Evolutionary conservation across 1,284 basidiomycete species (phyloP).

Genomic region (Ceratobasidium theobromae): DNA sequence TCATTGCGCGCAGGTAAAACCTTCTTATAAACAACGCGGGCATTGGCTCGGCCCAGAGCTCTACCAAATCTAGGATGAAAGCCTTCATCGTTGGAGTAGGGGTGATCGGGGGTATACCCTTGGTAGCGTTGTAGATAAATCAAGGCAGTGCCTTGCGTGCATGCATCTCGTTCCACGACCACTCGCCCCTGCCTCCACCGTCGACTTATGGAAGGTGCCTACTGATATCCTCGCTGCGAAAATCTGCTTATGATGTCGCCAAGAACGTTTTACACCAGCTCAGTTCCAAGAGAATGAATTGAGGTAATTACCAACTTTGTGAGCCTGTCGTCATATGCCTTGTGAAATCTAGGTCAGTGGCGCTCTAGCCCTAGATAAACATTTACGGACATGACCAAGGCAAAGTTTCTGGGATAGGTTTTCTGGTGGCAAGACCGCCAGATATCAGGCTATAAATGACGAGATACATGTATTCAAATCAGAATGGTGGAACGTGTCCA

Average conservation of each 20-base stretch:
- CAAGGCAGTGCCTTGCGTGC: slow-evolving; percentile 91
- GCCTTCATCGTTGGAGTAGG: slow-evolving; percentile 77
- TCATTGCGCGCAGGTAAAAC: slow-evolving; percentile 60
- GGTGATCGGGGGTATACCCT: slow-evolving; percentile 36
- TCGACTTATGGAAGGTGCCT: slow-evolving; percentile 38
- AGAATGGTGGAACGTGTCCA: too few species aligned
- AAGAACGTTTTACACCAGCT: slow-evolving; percentile 85
- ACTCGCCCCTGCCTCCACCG: slow-evolving; percentile 57
- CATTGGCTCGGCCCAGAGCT: slow-evolving; percentile 46
- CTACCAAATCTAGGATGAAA: slow-evolving; percentile 58
- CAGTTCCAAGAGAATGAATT: slow-evolving; percentile 61
- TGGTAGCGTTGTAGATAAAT: slow-evolving; percentile 40
- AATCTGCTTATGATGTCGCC: slow-evolving; percentile 82
- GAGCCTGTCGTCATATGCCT: slow-evolving; percentile 56
- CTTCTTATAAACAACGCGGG: slow-evolving; percentile 85
- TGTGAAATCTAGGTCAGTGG: background rate
- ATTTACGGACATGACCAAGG: slow-evolving; percentile 66
- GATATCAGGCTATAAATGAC: too few species aligned
- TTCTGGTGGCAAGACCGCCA: too few species aligned
- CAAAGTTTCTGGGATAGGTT: slow-evolving; percentile 58
- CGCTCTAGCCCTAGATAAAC: slow-evolving; percentile 78
- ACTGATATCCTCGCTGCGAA: slow-evolving; percentile 51
- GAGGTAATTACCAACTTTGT: slow-evolving; percentile 83
- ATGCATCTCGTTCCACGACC: too few species aligned
- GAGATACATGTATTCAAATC: too few species aligned